Evolutionary conservation across 192 early-diverging fungal genomes (phyloP).

Genomic region (Rhizophagus prolifer): DNA sequence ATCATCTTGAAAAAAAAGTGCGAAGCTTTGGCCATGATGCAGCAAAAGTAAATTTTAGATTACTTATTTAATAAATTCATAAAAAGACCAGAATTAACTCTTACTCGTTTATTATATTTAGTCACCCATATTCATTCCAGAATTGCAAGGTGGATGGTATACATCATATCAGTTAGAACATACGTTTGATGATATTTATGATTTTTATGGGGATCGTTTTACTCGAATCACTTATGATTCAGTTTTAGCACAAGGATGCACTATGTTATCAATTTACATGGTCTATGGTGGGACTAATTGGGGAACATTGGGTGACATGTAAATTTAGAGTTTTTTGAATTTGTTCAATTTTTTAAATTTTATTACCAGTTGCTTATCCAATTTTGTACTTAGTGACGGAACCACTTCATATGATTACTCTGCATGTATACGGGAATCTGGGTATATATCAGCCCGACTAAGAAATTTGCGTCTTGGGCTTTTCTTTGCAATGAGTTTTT

Average conservation of each 20-base stretch:
- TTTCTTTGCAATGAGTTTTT: conserved; percentile 61
- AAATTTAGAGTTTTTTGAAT: conserved; percentile 34
- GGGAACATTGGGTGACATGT: conserved; percentile 69
- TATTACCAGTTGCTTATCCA: background rate
- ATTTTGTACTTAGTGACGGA: conserved; percentile 52
- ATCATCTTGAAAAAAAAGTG: conserved; percentile 63
- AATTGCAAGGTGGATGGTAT: conserved; percentile 81
- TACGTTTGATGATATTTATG: conserved; percentile 67
- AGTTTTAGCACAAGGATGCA: conserved; percentile 63
- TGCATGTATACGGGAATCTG: conserved; percentile 71
- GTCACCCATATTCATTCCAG: conserved; percentile 74
- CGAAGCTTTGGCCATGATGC: conserved; percentile 69
- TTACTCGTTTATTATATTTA: conserved; percentile 9
- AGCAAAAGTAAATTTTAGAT: conserved; percentile 40
- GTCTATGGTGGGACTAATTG: conserved; percentile 82
- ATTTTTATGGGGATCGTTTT: conserved; percentile 70
- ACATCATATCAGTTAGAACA: conserved; percentile 64
- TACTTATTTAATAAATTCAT: too few species aligned
- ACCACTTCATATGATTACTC: conserved; percentile 79
- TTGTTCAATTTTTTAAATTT: background rate
- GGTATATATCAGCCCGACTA: conserved; percentile 59
- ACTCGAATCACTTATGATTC: conserved; percentile 62
- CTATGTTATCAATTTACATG: conserved; percentile 70
- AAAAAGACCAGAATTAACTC: too few species aligned
- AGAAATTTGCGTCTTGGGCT: conserved; percentile 59